Base-by-base conservation (phyloP, 2,329 filamentous ascomycete species). In the Fusarium penzigii region DNA sequence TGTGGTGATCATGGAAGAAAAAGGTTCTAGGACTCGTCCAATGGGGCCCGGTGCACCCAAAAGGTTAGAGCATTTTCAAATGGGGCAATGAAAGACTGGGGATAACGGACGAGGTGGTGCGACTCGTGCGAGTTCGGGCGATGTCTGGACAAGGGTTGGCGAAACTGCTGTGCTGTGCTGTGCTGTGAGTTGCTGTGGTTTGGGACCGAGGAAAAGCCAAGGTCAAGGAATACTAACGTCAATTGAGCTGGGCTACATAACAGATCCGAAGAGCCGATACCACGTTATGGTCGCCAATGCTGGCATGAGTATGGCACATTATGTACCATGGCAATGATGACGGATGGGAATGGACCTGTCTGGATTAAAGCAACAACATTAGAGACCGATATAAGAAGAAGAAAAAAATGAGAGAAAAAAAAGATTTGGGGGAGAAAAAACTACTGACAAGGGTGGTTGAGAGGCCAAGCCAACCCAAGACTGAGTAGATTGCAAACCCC, bases 241-340 rank as follows among this genome's bases (percentile, higher is more conserved):
- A 11, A 36, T 11, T 12, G 32, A 36, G 32, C 55, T 52, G 58
- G 57, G 47, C 39, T 50, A 5, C 20, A 5, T 25, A 25, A 25
- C 20, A 56, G 55, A 61, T 56, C 58, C 58, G 57, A 60, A 53
- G 42, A 53, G 58, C 58, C 58, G 58, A 60, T 61, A 61, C 55
- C 57, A 49, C 42, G 56, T 47, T 58, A 52, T 60, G 58, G 20
- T 25, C 20, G 20, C 7, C 4, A 25, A 25, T 25, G 20, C 20
- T 25, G 20, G 20, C 7, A 25, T 25, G 20, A 25, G 20, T 7
- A 7, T n/a, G n/a, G n/a, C n/a, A n/a, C n/a, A 58, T 4, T 25
- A 7, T 7, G 3, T 8, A 40, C 9, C 13, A 36, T 14, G 32
- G 32, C 32, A 11, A 36, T 9, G 9, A 11, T 36, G 32, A 36